These are phyloP conservation scores for Trichocladium antarcticum DNA, from an alignment of 495 filamentous ascomycete genomes.

Conservation along the genomic window DNA sequence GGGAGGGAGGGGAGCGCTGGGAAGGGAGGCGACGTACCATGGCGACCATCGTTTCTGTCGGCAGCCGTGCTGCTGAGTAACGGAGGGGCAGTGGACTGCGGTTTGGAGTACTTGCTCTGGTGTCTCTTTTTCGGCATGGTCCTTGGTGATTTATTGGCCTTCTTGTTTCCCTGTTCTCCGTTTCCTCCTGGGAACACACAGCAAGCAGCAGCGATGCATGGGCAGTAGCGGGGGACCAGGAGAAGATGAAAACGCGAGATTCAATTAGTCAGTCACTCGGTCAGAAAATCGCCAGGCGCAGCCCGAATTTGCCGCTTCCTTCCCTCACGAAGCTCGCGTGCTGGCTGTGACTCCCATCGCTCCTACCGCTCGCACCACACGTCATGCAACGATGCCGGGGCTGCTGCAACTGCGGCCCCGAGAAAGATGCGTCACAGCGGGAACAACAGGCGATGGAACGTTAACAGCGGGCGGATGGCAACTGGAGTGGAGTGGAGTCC, in stretches of 20 bases:
- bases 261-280: no score
- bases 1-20: background rate
- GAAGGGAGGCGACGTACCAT: conserved; percentile 13
- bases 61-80: conserved; percentile 26
- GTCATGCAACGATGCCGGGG: conserved; percentile 6
- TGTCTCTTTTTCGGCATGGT: conserved; percentile 48
- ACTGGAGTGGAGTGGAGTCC: background rate
- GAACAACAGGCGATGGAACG: background rate
- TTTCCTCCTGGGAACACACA: no score
- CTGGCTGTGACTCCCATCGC: background rate
- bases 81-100: conserved; percentile 40
- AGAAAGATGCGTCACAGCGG: conserved; percentile 3
- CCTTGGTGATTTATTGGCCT: background rate
- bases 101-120: conserved; percentile 40
- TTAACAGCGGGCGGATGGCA: background rate
- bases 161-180: no score
- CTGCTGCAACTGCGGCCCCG: background rate
- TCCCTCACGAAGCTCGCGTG: no score
- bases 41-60: conserved; percentile 15
- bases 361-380: background rate
- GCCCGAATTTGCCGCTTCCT: no score
- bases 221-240: no score
- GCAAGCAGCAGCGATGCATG: no score
- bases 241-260: no score
- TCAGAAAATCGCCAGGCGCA: no score